Evolutionary conservation across 192 early-diverging fungal genomes (phyloP).

Genomic region (Coemansia sp.): DNA sequence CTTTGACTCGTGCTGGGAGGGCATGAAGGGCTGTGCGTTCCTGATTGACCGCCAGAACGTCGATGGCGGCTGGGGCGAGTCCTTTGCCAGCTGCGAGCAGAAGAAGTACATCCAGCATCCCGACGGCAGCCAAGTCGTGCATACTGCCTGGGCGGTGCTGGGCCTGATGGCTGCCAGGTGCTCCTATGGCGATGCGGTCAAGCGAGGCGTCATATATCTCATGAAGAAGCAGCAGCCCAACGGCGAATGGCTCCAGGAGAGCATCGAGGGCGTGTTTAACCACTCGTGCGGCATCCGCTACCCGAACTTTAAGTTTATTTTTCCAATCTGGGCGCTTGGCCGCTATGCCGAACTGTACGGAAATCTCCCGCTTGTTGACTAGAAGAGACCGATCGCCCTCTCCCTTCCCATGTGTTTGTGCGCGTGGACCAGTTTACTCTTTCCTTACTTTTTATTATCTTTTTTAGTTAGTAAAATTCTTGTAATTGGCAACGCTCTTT

Average conservation of each 20-base stretch:
- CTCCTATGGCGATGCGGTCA: constrained; percentile 68
- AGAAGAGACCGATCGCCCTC: neutral
- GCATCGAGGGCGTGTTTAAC: constrained; percentile 98
- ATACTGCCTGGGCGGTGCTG: constrained; percentile 89
- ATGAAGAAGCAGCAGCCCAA: constrained; percentile 86
- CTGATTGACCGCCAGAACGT: constrained; percentile 81
- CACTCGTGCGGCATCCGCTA: constrained; percentile 85
- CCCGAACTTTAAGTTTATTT: constrained; percentile 94
- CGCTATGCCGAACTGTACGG: constrained; percentile 78
- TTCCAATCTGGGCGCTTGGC: constrained; percentile 92
- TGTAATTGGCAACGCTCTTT: neutral
- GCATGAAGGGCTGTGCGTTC: constrained; percentile 87
- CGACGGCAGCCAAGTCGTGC: constrained; percentile 84
- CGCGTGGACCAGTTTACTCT: too few relatives aligned
- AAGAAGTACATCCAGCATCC: constrained; percentile 50
- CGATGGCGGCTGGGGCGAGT: constrained; percentile 99
- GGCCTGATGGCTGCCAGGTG: constrained; percentile 91
- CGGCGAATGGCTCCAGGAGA: constrained; percentile 97
- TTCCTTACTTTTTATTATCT: constrained; percentile 8
- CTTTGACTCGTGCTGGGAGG: constrained; percentile 77
- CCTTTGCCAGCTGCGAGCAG: constrained; percentile 70
- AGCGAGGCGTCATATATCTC: constrained; percentile 68
- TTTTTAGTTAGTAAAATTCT: neutral
- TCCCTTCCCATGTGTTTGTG: too few relatives aligned
- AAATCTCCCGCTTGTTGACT: constrained; percentile 53